Base-by-base conservation (phyloP, 2,329 filamentous ascomycete genomes). In the Tympanopsis confertula region DNA sequence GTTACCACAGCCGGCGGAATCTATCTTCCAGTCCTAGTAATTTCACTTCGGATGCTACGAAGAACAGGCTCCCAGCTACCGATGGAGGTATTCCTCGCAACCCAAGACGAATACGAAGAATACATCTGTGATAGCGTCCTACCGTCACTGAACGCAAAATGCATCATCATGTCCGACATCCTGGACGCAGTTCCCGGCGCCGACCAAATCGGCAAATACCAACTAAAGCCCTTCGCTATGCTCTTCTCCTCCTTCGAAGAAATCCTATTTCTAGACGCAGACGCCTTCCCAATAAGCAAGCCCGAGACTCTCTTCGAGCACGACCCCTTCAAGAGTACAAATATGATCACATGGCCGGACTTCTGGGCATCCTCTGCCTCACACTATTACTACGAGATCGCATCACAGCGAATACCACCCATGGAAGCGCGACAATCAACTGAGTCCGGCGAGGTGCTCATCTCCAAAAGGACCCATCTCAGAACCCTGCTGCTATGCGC, bases 181-280 rank as follows among this genome's bases (percentile, higher is more conserved):
- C 4, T 46, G 55, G 5, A 33, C 30, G 30, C 30, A 10, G 15
- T 33, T 7, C 30, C 30, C 10, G 30, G 30, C 7, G 17, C 45
- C 30, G 15, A 17, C 12, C 10, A 55, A 12, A 56, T 68, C 36
- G 47, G 52, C 13, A 56, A 59, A 26, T 69, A 63, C 46, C 66
- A 69, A 43, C 58, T 64, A 46, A 70, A 70, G 44, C 51, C 56
- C 2, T 59, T 69, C 22, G 59, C 65, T 1, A 61, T 69, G 47
- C 50, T 69, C 4, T 65, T 69, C 45, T 67, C 63, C 5, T 63
- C 62, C 1, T 71, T 69, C 38, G 47, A 48, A 20, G 47, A 51
- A 35, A 47, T 43, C 12, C 37, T 43, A 5, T 33, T 43, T 19
- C 42, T 45, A 12, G 43, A 45, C 32, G 42, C 39, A 35, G 43